phyloP scores from a whole-genome alignment of 23 red algal genomes.

The Gracilaria vermiculophylla region DNA sequence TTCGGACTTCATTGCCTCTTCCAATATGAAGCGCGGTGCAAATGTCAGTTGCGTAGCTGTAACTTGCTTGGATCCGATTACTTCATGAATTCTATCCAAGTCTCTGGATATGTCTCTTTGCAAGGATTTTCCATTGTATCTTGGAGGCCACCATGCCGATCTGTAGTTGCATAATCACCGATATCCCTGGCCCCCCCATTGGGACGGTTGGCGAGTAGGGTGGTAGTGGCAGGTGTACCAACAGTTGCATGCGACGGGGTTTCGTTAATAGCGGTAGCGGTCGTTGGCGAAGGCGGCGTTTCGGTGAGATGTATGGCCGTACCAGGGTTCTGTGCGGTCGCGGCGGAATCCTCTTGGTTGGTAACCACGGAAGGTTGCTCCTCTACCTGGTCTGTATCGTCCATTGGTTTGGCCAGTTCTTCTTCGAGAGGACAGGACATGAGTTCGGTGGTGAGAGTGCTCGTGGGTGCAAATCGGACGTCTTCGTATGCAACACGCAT shows the following conservation, averaged over 20 bases:
- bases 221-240: too few relatives aligned
- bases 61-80: background rate
- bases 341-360: background rate
- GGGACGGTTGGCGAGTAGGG: too few relatives aligned
- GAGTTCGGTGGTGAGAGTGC: background rate
- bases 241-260: too few relatives aligned
- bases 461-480: background rate
- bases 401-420: conserved; percentile 4
- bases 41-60: background rate
- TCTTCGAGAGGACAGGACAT: conserved; percentile 41
- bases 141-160: too few relatives aligned
- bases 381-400: background rate
- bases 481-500: conserved; percentile 33
- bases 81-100: background rate
- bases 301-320: too few relatives aligned
- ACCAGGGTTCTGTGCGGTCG: too few relatives aligned
- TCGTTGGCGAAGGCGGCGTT: too few relatives aligned
- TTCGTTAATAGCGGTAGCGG: too few relatives aligned
- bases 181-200: background rate
- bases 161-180: background rate
- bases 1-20: conserved; percentile 15
- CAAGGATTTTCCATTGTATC: background rate
- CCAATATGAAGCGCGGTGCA: background rate
- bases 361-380: background rate
- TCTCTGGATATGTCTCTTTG: background rate